These are phyloP conservation scores for Alisma plantagoaquatica DNA, from an alignment of 106 monocot species.

Conservation along the genomic window DNA sequence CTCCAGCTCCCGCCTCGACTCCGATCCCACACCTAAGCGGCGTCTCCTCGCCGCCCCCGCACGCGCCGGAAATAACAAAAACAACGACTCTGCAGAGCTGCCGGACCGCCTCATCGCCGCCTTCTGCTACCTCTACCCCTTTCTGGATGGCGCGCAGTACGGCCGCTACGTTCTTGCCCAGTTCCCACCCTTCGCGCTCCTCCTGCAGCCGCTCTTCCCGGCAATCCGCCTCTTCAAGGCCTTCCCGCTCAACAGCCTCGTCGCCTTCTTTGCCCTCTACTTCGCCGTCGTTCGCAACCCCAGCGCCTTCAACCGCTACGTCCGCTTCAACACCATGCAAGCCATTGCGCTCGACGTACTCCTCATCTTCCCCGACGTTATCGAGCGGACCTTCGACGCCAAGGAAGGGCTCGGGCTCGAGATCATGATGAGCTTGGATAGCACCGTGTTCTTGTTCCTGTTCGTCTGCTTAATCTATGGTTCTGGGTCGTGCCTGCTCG, in stretches of 20 bases:
- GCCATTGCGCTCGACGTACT: constrained; percentile 87
- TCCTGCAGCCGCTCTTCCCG: constrained; percentile 68
- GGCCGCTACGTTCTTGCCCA: constrained; percentile 64
- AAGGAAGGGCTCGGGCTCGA: constrained; percentile 49
- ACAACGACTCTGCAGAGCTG: constrained; percentile 12
- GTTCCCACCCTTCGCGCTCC: constrained; percentile 49
- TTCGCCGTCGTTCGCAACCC: constrained; percentile 90
- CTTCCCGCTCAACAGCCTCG: constrained; percentile 64
- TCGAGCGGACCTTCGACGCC: constrained; percentile 53
- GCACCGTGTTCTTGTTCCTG: constrained; percentile 81
- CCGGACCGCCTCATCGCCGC: constrained; percentile 77
- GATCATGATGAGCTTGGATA: constrained; percentile 60
- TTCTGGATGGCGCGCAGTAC: constrained; percentile 83
- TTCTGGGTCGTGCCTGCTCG: constrained; percentile 55
- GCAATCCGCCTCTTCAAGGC: constrained; percentile 57
- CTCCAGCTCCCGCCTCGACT: background rate
- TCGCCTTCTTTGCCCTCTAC: constrained; percentile 84
- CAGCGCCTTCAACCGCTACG: constrained; percentile 66
- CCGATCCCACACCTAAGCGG: background rate
- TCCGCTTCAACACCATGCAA: constrained; percentile 98
- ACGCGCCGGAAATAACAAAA: constrained; percentile 4
- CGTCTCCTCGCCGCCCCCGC: background rate
- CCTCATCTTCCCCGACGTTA: constrained; percentile 86
- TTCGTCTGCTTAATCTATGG: constrained; percentile 66
- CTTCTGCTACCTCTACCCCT: constrained; percentile 84